Conservation (phyloP, 2,329 filamentous ascomycete genomes). For the Calonectria honghensis region DNA sequence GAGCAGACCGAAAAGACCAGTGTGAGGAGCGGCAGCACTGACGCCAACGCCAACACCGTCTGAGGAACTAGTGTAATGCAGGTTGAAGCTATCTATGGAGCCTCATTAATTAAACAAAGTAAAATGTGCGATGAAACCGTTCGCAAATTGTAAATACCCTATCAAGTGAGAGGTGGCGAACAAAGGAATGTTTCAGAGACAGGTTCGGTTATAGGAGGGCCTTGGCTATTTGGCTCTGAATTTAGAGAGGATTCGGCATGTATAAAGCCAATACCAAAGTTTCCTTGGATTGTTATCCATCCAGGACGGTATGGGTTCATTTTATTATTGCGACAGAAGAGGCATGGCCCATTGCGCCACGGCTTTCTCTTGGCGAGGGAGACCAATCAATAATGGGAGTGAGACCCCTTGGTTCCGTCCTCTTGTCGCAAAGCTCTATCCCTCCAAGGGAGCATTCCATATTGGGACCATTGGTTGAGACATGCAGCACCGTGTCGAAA, state of each 20-base stretch:
- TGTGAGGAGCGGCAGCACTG: constrained; percentile 42
- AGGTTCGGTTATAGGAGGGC: too few species aligned
- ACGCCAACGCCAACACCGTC: constrained; percentile 30
- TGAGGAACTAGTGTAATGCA: neutral
- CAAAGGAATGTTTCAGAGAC: too few species aligned
- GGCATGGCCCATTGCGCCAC: neutral
- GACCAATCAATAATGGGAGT: neutral
- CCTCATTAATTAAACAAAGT: neutral
- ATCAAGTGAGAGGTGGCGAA: neutral
- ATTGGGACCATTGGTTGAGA: too few species aligned
- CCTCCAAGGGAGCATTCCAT: too few species aligned
- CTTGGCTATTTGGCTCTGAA: neutral
- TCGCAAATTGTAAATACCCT: neutral
- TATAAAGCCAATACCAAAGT: neutral
- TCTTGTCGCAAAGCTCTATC: too few species aligned
- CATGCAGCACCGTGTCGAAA: too few species aligned
- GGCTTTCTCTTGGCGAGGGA: neutral
- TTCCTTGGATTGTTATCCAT: neutral
- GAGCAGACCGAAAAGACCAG: constrained; percentile 39
- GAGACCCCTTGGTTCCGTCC: too few species aligned
- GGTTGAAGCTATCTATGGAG: neutral
- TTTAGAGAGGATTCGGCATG: neutral
- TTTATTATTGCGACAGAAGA: neutral
- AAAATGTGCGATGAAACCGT: neutral
- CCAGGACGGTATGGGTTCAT: rapidly evolving